A percentile compares a stretch with the other conserved stretches of the same genome.
phyloP scores from a whole-genome alignment of 2,329 filamentous ascomycete species.

The Ophidiomyces ophidiicola region DNA sequence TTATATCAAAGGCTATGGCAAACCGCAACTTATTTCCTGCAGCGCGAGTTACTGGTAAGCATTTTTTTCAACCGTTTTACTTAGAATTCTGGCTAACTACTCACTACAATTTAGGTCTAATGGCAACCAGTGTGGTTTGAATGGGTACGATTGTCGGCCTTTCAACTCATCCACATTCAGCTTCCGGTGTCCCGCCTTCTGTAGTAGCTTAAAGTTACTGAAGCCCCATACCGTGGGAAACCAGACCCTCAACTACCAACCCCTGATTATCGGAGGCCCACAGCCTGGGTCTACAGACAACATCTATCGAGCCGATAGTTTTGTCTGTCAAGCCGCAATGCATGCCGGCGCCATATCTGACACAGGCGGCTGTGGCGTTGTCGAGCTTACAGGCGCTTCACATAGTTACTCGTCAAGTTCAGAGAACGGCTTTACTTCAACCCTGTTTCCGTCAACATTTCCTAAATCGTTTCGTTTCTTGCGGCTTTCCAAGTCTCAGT shows the following conservation, averaged over 20 bases:
- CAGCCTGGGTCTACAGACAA: constrained; percentile 33
- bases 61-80: background rate
- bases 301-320: constrained; percentile 78
- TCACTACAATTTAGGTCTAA: constrained; percentile 22
- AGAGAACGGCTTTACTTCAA: constrained; percentile 62
- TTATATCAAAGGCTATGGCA: constrained; percentile 39
- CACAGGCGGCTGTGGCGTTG: constrained; percentile 68
- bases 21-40: constrained; percentile 36
- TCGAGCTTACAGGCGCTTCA: constrained; percentile 58
- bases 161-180: constrained; percentile 41
- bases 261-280: constrained; percentile 42
- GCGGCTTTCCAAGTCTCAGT: constrained; percentile 38
- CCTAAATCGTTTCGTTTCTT: constrained; percentile 75
- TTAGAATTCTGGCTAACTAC: background rate
- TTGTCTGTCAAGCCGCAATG: constrained; percentile 72
- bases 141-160: constrained; percentile 45
- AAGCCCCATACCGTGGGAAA: constrained; percentile 43
- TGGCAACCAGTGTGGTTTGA: constrained; percentile 40
- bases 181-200: constrained; percentile 47
- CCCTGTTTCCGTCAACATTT: constrained; percentile 76
- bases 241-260: constrained; percentile 40
- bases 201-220: constrained; percentile 35
- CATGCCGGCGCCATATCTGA: constrained; percentile 69
- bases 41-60: constrained; percentile 37
- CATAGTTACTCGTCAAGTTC: constrained; percentile 51